Evolutionary conservation across 2,329 filamentous ascomycete genomes (phyloP), one percentile per base, ranked within the genome.

Genomic region (Aspergillus sp.): DNA sequence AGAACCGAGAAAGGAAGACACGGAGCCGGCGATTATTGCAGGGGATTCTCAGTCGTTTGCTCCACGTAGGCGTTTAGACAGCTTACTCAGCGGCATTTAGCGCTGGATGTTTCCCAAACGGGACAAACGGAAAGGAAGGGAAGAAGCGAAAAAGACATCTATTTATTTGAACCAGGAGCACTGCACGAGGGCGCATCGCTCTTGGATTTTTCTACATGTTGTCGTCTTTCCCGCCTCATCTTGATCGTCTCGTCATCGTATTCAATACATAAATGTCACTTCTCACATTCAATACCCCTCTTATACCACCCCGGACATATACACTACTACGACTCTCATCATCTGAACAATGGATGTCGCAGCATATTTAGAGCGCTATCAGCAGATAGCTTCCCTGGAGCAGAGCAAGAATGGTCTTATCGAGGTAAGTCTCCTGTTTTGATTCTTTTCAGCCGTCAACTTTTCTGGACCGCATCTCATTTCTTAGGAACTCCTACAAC

Each of bases 371-470:
- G 63, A 72, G 49, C 70, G 71, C 55, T 73, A 71, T 61, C 66
- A 69, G 49, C 64, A 70, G 48, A 52, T 75, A 46, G 66, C 66
- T 46, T 57, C 63, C 29, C 56, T 72, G 48, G 73, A 75, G 52
- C 63, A 73, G 41, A 65, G 66, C 46, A 75, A 73, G 53, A 70
- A 74, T 56, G 63, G 65, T 43, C 61, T 75, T 40, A 74, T 75
- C 50, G 69, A 74, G 61, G 73, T 75, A 63, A 44, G 45, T 44
- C 36, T 34, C 50, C 46, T 47, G 42, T 29, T 44, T 44, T 38
- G 38, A 26, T 39, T 44, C 40, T 29, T 28, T 26, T 19, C 40
- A 42, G 32, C 27, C 27, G 19, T 34, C 29, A 32, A 19, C 8
- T 19, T 34, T 43, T 26, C 12, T 44, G 8, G 26, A 35, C 26